Conservation (phyloP, 176 grass and related monocot species). For the Pharus latifolius region DNA sequence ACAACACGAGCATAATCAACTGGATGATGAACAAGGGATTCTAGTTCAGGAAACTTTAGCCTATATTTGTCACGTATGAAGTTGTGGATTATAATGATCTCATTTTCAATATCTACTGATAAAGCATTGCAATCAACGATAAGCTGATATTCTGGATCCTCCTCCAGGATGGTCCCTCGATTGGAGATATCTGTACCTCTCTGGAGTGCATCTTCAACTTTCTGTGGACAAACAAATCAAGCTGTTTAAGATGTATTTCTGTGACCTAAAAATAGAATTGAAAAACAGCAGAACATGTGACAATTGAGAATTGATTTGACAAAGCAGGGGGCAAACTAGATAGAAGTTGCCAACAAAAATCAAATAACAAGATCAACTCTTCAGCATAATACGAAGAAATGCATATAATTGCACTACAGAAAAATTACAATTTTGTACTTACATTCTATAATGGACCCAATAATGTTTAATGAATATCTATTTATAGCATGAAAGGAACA, state of each 20-base stretch:
- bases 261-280: too few species aligned
- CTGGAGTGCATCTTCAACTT: conserved; percentile 75
- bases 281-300: neutral
- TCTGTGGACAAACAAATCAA: conserved; percentile 29
- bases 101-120: conserved; percentile 89
- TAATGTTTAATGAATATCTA: neutral
- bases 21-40: conserved; percentile 88
- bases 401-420: neutral
- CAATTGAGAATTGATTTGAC: neutral
- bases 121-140: conserved; percentile 85
- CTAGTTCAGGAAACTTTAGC: conserved; percentile 75
- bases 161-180: conserved; percentile 54
- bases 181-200: conserved; percentile 36
- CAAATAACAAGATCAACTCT: neutral
- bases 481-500: neutral
- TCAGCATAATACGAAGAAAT: neutral
- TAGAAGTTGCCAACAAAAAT: neutral
- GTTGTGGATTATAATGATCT: conserved; percentile 94
- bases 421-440: neutral
- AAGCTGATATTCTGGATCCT: conserved; percentile 84
- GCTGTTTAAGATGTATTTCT: neutral
- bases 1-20: conserved; percentile 91
- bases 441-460: neutral
- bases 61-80: conserved; percentile 89
- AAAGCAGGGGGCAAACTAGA: neutral